These are phyloP conservation scores for Vanrija sp. DNA, from an alignment of 1,284 basidiomycete species.

Conservation along the genomic window DNA sequence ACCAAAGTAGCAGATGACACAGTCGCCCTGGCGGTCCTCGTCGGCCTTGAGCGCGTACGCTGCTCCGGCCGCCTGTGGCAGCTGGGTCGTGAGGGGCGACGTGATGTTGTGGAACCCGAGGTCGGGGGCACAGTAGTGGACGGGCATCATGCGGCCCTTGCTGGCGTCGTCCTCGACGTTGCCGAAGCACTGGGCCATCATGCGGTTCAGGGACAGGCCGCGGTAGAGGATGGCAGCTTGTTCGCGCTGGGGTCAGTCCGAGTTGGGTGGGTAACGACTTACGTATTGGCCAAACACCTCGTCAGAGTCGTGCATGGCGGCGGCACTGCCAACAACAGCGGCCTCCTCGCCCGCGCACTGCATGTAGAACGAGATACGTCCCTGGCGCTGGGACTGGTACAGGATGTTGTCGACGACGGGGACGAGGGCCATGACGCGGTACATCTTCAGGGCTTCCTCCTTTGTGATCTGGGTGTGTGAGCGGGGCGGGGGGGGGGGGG, in stretches of 20 bases:
- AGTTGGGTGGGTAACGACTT: slow-evolving; percentile 5
- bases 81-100: slow-evolving; percentile 89
- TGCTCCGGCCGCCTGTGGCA: slow-evolving; percentile 91
- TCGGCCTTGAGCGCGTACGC: slow-evolving; percentile 82
- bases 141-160: slow-evolving; percentile 87
- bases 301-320: slow-evolving; percentile 74
- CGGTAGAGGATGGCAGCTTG: slow-evolving; percentile 86
- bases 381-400: slow-evolving; percentile 88
- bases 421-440: slow-evolving; percentile 76
- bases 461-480: slow-evolving; percentile 54
- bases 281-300: slow-evolving; percentile 63
- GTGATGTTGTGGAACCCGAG: slow-evolving; percentile 93
- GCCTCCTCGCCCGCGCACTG: slow-evolving; percentile 83
- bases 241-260: slow-evolving; percentile 61
- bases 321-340: slow-evolving; percentile 82
- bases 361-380: slow-evolving; percentile 84
- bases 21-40: slow-evolving; percentile 66
- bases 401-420: slow-evolving; percentile 82
- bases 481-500: slow-evolving; percentile 46
- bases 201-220: slow-evolving; percentile 65
- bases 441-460: slow-evolving; percentile 67
- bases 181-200: slow-evolving; percentile 86
- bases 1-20: slow-evolving; percentile 90
- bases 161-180: slow-evolving; percentile 73
- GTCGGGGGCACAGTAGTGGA: slow-evolving; percentile 78